These are phyloP conservation scores for Carpinus fangiana DNA, from an alignment of 306 rosid genomes.

Conservation along the genomic window DNA sequence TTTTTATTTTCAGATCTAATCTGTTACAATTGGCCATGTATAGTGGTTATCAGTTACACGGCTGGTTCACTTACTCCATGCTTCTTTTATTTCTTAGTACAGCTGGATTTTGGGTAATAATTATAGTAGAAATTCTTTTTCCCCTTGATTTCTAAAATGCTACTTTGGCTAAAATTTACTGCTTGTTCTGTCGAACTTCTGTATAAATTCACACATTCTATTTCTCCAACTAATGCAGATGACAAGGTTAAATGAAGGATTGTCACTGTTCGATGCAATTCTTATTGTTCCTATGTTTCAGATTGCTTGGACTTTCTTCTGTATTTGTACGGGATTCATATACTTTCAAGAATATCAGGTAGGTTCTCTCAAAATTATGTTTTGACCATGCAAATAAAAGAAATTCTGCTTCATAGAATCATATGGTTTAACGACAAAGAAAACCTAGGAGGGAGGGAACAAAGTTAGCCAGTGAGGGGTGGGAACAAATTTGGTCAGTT, in stretches of 20 bases:
- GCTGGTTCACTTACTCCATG: slow-evolving; percentile 96
- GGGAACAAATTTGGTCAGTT: neutral
- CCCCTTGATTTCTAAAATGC: slow-evolving; percentile 8
- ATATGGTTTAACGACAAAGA: neutral
- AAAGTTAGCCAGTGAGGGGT: too few relatives aligned
- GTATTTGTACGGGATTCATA: slow-evolving; percentile 90
- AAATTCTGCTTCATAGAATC: neutral
- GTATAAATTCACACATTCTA: slow-evolving; percentile 13
- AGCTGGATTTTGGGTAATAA: slow-evolving; percentile 97
- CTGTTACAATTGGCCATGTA: slow-evolving; percentile 88
- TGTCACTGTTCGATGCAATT: slow-evolving; percentile 91
- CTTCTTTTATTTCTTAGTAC: slow-evolving; percentile 94
- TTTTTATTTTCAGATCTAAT: slow-evolving; percentile 65
- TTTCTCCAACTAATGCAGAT: slow-evolving; percentile 63
- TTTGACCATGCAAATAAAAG: neutral
- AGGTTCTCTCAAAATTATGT: slow-evolving; percentile 38
- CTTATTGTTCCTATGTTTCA: slow-evolving; percentile 99
- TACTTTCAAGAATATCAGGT: slow-evolving; percentile 99
- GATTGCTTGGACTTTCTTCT: slow-evolving; percentile 96
- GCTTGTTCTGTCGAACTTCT: neutral
- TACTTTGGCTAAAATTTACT: slow-evolving; percentile 10
- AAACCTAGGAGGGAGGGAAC: neutral
- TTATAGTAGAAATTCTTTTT: slow-evolving; percentile 13
- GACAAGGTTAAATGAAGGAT: slow-evolving; percentile 96
- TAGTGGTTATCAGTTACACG: slow-evolving; percentile 78